Base-by-base conservation (phyloP, 257 asterid genomes). In the Ajuga chamaepitys region DNA sequence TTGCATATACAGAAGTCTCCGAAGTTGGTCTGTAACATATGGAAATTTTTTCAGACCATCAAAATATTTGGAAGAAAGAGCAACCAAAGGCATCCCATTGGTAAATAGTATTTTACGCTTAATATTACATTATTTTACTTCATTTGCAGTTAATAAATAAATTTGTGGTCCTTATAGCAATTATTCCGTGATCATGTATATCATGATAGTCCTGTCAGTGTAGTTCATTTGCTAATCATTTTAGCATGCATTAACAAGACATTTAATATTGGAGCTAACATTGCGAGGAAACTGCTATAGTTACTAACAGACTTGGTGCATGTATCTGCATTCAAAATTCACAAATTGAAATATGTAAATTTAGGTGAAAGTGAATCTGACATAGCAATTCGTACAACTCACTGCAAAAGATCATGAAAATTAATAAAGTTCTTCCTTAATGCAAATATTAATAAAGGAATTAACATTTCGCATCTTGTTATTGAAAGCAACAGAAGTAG, bases 31-130 rank as follows among this genome's bases (percentile, higher is more conserved):
- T 70, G 86, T 80, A 62, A 26, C 64, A 44, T 85, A 86, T 70
- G 99, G 99, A 17, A 74, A 73, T 73, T 86, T 88, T 75, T 94
- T 84, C 77, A 81, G 44, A 76, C 99, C 99, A 17, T 86, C 99
- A 17, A 85, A 70, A 53, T 88, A 67, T 80, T 76, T 94, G 84
- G 89, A 83, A 76, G 96, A 94, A 78, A 86, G 99, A 73, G 98
- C 98, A 77, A 73, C 74, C 50, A 80, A 76, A 52, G 93, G 96
- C 88, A 83, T 90, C 68, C 95, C 85, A 20, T 70, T 94, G 98
- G 99, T 94, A 90, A 82, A 68, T 71, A 73, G 30, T 63, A 53
- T 70, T 58, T 66, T 62, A 46, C 40, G 34, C 64, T 68, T 74
- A 48, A 12, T 16, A 17, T 11, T 51, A 32, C 53, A 16, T 37